A percentile compares a stretch with the other conserved stretches of the same genome.
phyloP scores from a whole-genome alignment of 1,284 basidiomycete species.

The Phylloboletellus chloephorus region DNA sequence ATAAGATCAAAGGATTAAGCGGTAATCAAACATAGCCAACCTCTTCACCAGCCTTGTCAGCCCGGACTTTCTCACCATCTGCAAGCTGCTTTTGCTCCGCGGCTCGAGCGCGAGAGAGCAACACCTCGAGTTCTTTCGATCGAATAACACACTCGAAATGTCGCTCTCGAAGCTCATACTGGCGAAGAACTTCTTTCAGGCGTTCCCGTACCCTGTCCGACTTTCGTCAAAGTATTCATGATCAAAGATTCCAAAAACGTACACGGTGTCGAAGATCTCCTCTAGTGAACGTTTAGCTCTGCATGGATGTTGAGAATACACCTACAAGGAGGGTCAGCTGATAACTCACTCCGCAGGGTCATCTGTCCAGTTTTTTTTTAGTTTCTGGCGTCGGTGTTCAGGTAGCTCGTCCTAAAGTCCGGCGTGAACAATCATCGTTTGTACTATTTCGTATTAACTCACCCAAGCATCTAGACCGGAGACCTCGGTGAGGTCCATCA shows the following conservation, averaged over 20 bases:
- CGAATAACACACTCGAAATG: conserved; percentile 85
- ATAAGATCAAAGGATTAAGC: conserved; percentile 11
- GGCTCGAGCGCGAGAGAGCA: conserved; percentile 74
- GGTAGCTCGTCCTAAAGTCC: conserved; percentile 53
- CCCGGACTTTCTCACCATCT: conserved; percentile 61
- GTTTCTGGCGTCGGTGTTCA: conserved; percentile 55
- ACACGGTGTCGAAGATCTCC: conserved; percentile 78
- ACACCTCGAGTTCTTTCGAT: conserved; percentile 80
- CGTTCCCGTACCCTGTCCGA: conserved; percentile 64
- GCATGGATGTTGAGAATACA: conserved; percentile 8
- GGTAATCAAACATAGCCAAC: conserved; percentile 35
- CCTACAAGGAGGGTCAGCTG: neutral
- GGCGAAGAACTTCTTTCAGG: conserved; percentile 74
- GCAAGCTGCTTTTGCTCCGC: conserved; percentile 77
- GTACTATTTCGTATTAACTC: conserved; percentile 27
- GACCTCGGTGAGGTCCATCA: conserved; percentile 78
- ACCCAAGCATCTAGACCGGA: conserved; percentile 57
- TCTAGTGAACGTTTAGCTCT: conserved; percentile 70
- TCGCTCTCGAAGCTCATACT: conserved; percentile 79
- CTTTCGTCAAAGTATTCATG: conserved; percentile 10
- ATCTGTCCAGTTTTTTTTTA: conserved; percentile 73
- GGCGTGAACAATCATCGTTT: conserved; percentile 2
- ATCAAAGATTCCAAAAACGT: conserved; percentile 28
- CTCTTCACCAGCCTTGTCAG: conserved; percentile 68
- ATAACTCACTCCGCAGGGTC: conserved; percentile 61